Conservation (phyloP, 2,329 filamentous ascomycete species). For the Alternaria triticina region DNA sequence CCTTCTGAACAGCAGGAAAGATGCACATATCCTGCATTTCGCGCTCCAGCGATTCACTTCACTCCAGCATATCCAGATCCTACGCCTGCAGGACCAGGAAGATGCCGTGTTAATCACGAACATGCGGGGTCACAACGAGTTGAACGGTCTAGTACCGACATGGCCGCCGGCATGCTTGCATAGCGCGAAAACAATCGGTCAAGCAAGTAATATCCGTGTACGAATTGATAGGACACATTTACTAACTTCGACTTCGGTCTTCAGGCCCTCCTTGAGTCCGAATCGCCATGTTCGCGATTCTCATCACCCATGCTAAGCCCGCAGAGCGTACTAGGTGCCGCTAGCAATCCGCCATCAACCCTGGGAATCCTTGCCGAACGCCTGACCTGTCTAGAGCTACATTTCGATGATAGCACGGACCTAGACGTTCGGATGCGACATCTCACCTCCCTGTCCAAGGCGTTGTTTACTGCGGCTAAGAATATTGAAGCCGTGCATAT, state of each 20-base stretch:
- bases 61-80: conserved; percentile 69
- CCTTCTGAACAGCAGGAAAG: conserved; percentile 59
- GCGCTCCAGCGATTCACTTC: conserved; percentile 63
- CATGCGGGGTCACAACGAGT: conserved; percentile 56
- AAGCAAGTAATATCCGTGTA: conserved; percentile 34
- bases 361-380: conserved; percentile 61
- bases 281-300: conserved; percentile 65
- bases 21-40: conserved; percentile 60
- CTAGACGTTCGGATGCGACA: conserved; percentile 64
- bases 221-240: background rate
- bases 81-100: conserved; percentile 66
- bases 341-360: conserved; percentile 54
- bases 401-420: conserved; percentile 65
- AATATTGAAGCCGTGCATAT: conserved; percentile 69
- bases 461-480: conserved; percentile 64
- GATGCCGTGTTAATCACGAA: conserved; percentile 62
- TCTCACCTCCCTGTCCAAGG: conserved; percentile 63
- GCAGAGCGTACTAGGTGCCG: conserved; percentile 61
- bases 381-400: conserved; percentile 68
- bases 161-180: conserved; percentile 70
- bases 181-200: conserved; percentile 64
- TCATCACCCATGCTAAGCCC: conserved; percentile 69
- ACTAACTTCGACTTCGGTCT: background rate
- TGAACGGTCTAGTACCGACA: conserved; percentile 58
- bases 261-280: conserved; percentile 59